Evolutionary conservation across 305 asterid genomes (phyloP).

Genomic region (Salvia sclarea): DNA sequence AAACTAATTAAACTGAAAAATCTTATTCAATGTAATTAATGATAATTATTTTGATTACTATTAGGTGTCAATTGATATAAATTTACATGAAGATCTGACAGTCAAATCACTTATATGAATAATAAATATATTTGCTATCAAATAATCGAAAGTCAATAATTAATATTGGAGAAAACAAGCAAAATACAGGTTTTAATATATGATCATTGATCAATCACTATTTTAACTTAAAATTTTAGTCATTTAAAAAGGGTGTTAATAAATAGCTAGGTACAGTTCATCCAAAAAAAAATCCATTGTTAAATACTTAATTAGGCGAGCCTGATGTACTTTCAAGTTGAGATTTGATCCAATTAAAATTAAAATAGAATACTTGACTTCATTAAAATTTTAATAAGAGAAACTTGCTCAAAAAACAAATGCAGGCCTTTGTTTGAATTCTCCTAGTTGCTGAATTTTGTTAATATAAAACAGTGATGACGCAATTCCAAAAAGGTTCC

Average conservation of each 20-base stretch:
- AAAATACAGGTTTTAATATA: too few species aligned
- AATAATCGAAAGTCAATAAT: too few species aligned
- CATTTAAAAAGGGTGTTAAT: not conserved
- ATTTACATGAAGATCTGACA: too few species aligned
- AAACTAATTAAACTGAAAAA: too few species aligned
- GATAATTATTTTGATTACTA: too few species aligned
- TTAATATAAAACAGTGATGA: conserved; percentile 21
- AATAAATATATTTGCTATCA: too few species aligned
- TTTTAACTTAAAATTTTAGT: not conserved
- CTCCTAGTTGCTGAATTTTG: conserved; percentile 4
- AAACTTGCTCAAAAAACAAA: not conserved
- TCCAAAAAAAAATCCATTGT: too few species aligned
- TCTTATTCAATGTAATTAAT: too few species aligned
- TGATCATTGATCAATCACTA: not conserved
- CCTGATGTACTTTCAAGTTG: not conserved
- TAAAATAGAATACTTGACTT: not conserved
- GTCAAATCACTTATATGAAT: too few species aligned
- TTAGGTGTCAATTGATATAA: too few species aligned
- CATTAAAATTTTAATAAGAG: not conserved
- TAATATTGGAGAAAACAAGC: not conserved
- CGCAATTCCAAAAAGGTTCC: conserved; percentile 32
- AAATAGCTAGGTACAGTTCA: too few species aligned
- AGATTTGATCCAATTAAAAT: conserved; percentile 1
- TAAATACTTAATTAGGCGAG: too few species aligned
- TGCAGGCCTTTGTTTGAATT: conserved; percentile 32